Conservation (phyloP, 2,329 filamentous ascomycete genomes). For the Aspergillus costaricaensis region DNA sequence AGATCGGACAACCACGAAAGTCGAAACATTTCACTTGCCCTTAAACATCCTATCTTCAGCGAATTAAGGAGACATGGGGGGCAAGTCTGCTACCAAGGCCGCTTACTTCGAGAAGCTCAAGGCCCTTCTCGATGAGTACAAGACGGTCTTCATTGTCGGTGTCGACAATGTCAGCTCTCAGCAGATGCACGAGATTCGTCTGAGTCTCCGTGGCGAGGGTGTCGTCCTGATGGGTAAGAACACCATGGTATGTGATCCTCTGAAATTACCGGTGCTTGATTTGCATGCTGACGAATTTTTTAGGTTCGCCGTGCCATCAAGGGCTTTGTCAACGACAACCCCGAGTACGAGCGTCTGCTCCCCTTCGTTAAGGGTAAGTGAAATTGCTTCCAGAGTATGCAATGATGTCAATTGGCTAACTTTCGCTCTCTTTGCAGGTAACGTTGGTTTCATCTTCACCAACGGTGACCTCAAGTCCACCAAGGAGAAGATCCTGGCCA, state of each 20-base stretch:
- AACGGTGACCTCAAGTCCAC: constrained; percentile 89
- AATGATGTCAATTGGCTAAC: constrained; percentile 9
- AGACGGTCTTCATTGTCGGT: constrained; percentile 94
- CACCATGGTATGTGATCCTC: constrained; percentile 76
- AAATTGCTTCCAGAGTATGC: not conserved
- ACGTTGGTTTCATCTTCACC: constrained; percentile 99
- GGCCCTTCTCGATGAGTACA: constrained; percentile 92
- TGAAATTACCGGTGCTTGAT: not conserved
- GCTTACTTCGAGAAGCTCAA: constrained; percentile 99
- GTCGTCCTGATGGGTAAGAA: constrained; percentile 99
- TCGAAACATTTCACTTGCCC: constrained; percentile 65
- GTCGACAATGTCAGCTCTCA: constrained; percentile 99
- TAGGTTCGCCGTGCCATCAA: constrained; percentile 95
- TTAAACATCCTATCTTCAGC: constrained; percentile 99
- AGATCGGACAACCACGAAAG: constrained; percentile 29
- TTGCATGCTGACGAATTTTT: constrained; percentile 13
- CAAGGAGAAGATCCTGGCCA: constrained; percentile 91
- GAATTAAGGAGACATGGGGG: constrained; percentile 95
- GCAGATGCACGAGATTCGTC: constrained; percentile 99
- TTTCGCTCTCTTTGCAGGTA: constrained; percentile 55
- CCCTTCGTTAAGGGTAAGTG: constrained; percentile 78
- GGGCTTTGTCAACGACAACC: constrained; percentile 85
- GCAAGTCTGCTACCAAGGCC: constrained; percentile 91
- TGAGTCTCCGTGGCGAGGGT: constrained; percentile 83
- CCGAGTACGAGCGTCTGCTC: constrained; percentile 97